Conservation (phyloP, 495 filamentous ascomycete genomes). For the Hypoxylon trugodes region DNA sequence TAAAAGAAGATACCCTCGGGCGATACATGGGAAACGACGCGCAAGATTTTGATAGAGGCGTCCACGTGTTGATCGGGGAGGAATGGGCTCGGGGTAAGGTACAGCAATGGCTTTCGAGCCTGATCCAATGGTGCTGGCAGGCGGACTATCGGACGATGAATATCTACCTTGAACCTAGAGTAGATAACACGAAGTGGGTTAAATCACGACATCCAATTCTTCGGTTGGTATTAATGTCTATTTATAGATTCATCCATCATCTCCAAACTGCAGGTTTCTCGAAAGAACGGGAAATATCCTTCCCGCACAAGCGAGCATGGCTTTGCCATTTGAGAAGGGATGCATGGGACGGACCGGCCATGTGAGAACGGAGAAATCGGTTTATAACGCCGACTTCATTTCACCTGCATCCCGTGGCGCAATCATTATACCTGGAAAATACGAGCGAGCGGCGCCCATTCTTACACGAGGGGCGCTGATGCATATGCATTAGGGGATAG, state of each 20-base stretch:
- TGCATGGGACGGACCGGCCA: constrained; percentile 79
- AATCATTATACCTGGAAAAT: constrained; percentile 3
- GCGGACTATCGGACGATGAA: constrained; percentile 83
- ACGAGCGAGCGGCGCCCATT: constrained; percentile 5
- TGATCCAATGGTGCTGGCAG: constrained; percentile 86
- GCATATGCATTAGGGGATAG: constrained; percentile 16
- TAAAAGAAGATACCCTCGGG: constrained; percentile 87
- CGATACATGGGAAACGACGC: constrained; percentile 66
- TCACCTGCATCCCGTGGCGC: constrained; percentile 19
- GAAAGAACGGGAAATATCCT: constrained; percentile 86
- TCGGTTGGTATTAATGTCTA: constrained; percentile 15
- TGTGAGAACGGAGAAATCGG: constrained; percentile 55
- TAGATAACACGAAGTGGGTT: constrained; percentile 88
- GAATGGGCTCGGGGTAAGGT: constrained; percentile 89
- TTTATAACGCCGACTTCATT: constrained; percentile 14
- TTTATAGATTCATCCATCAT: constrained; percentile 80
- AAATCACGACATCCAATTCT: neutral
- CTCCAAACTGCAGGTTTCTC: constrained; percentile 79
- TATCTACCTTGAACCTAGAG: constrained; percentile 85
- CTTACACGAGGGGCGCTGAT: constrained; percentile 12
- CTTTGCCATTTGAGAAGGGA: constrained; percentile 85
- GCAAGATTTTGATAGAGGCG: constrained; percentile 84
- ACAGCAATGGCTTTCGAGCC: constrained; percentile 76
- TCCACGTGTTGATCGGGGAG: constrained; percentile 91
- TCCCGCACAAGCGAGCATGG: constrained; percentile 93